These are phyloP conservation scores for Onygenales sp. DNA, from an alignment of 2,329 filamentous ascomycete species.

Conservation along the genomic window DNA sequence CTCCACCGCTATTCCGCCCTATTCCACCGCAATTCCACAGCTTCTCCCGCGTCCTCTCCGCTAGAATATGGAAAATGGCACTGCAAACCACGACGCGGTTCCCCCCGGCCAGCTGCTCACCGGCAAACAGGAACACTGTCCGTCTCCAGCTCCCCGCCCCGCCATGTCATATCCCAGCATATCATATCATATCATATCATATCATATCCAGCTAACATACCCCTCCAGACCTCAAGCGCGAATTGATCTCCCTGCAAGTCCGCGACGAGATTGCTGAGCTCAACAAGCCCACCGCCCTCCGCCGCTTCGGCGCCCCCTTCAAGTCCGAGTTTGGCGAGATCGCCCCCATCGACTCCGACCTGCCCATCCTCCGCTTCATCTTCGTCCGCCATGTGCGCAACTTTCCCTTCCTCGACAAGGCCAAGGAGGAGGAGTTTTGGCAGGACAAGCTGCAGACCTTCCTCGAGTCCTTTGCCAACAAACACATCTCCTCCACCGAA, in stretches of 20 bases:
- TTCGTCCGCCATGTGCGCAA: slow-evolving; percentile 97
- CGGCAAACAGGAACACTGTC: slow-evolving; percentile 97
- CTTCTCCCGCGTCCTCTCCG: slow-evolving; percentile 3
- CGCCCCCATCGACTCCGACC: slow-evolving; percentile 82
- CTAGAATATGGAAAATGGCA: slow-evolving; percentile 5
- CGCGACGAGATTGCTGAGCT: slow-evolving; percentile 85
- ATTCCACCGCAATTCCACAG: slow-evolving; percentile 3
- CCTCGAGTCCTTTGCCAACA: slow-evolving; percentile 91
- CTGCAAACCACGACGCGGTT: background rate
- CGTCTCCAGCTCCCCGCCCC: slow-evolving; percentile 22
- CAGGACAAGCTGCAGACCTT: slow-evolving; percentile 98
- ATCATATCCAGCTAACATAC: background rate
- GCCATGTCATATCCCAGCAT: background rate
- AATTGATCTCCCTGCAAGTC: slow-evolving; percentile 84
- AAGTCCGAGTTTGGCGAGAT: slow-evolving; percentile 87
- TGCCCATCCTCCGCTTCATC: slow-evolving; percentile 89
- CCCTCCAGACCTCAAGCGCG: slow-evolving; percentile 75
- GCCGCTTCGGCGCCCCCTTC: slow-evolving; percentile 92
- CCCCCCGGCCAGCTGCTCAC: slow-evolving; percentile 55
- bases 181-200: slow-evolving; percentile 5
- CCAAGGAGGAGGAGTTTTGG: slow-evolving; percentile 98
- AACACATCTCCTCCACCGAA: slow-evolving; percentile 93
- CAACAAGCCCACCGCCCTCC: slow-evolving; percentile 86
- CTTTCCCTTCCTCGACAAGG: slow-evolving; percentile 94
- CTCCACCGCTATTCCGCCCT: slow-evolving; percentile 6